Evolutionary conservation across 1,284 basidiomycete genomes (phyloP), one percentile per base, ranked within the genome.

Genomic region (Acaromyces ingoldii): DNA sequence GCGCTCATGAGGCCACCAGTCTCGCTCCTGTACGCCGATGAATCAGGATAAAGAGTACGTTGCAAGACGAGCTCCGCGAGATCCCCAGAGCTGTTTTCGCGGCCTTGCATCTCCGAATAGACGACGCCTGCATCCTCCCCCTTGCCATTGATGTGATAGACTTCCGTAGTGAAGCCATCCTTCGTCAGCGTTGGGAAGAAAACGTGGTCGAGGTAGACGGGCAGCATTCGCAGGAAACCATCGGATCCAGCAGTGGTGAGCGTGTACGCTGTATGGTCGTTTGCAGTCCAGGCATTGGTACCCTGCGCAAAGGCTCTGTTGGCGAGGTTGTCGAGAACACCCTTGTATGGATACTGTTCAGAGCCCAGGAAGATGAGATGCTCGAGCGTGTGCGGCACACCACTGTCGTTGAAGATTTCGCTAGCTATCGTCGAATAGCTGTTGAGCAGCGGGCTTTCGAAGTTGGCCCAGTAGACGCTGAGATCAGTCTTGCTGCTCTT

Each of bases 141-240:
- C 70, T 89, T 84, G 9, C 82, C 82, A 76, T 97, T 88, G 67
- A 97, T 85, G 76, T 97, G 92, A 48, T 66, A 68, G 21, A 67
- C 53, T 80, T 98, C 93, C 10, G 95, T 98, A 11, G 88, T 81
- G 66, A 91, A 97, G 40, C 90, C 89, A 48, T 87, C 84, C 58
- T 90, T 83, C 6, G 90, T 92, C 57, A 98, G 84, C 0, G 92
- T 97, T 3, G 95, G 92, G 76, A 95, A 93, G 44, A 99, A 83
- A 60, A 98, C 89, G 75, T 99, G 95, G 77, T 99, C 95, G 36
- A 98, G 81, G 75, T 91, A 99, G 61, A 98, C 86, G 33, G 93
- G 93, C 19, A 98, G 80, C 57, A 98, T 83, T 67, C 92, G 88
- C 36, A 98, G 80, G 75, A 99, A 97, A 1, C 95, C 95, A 70